Conservation (phyloP, 495 filamentous ascomycete genomes). For the Saxispiralis lemnorum region DNA sequence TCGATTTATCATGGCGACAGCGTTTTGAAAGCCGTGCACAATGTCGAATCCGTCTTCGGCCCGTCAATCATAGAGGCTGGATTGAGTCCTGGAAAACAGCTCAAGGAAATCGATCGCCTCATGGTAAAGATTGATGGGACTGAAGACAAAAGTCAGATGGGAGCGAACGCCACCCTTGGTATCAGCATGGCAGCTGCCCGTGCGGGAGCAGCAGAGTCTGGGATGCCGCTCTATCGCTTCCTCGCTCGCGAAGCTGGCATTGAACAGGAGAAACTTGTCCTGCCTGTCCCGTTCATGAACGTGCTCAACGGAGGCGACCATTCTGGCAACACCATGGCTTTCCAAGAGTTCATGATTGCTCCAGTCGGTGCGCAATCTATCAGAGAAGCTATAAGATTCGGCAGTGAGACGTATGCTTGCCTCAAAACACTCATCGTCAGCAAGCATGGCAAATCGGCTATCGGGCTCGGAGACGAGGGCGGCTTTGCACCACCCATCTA, state of each 20-base stretch:
- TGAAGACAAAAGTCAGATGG: constrained; percentile 7
- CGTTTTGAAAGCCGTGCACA: not conserved
- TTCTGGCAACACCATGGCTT: constrained; percentile 7
- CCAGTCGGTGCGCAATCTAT: not conserved
- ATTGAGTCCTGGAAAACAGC: not conserved
- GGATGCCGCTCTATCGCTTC: constrained; percentile 1
- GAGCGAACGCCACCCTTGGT: constrained; percentile 5
- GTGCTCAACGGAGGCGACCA: constrained; percentile 8
- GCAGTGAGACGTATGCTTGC: constrained; percentile 1
- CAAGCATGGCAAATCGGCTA: constrained; percentile 1
- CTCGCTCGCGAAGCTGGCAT: not conserved
- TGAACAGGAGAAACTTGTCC: not conserved
- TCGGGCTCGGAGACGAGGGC: constrained; percentile 7
- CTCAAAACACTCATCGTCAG: not conserved
- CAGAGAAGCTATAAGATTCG: constrained; percentile 2
- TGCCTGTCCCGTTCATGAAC: constrained; percentile 9
- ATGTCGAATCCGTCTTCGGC: constrained; percentile 1
- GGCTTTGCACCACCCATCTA: constrained; percentile 7
- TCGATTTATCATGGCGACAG: constrained; percentile 2
- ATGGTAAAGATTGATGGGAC: constrained; percentile 3
- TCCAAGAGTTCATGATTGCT: constrained; percentile 11
- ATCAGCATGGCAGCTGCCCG: constrained; percentile 9
- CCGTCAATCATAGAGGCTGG: not conserved
- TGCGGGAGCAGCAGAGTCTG: constrained; percentile 4
- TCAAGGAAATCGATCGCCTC: constrained; percentile 2